Conservation (phyloP, 169 alveolate species). For the Plasmodium berghei region DNA sequence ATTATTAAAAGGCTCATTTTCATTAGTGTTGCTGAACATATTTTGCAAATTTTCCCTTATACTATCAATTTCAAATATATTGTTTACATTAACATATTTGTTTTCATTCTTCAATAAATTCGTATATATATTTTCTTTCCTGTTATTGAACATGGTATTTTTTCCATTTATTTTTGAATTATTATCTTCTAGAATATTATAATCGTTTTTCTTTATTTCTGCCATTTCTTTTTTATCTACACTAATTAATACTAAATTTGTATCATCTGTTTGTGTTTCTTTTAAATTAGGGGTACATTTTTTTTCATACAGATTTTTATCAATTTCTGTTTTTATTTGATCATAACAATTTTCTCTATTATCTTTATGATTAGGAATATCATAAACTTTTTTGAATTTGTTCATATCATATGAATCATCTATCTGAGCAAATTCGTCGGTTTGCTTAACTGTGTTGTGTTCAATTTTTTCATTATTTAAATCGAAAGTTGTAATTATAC, state of each 20-base stretch:
- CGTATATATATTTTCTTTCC: neutral
- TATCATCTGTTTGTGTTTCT: neutral
- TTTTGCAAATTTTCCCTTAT: slow-evolving; percentile 35
- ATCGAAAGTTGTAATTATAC: neutral
- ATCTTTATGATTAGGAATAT: neutral
- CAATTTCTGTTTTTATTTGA: neutral
- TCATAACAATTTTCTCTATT: neutral
- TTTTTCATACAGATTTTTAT: neutral
- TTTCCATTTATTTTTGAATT: neutral
- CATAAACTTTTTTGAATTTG: neutral
- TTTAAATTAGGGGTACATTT: neutral
- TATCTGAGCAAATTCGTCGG: too few relatives aligned
- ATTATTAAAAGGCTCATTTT: too few relatives aligned
- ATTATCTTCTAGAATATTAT: neutral
- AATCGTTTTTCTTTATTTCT: neutral
- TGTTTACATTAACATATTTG: slow-evolving; percentile 41
- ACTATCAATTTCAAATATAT: slow-evolving; percentile 67
- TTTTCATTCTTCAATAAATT: slow-evolving; percentile 28
- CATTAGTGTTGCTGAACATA: slow-evolving; percentile 19
- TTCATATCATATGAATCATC: too few relatives aligned
- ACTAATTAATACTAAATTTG: neutral
- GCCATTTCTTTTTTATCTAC: neutral
- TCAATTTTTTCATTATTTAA: neutral
- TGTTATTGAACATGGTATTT: neutral
- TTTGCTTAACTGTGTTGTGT: neutral